phyloP scores from a whole-genome alignment of 148 eudicot genomes.

The Pouteria glomerata region DNA sequence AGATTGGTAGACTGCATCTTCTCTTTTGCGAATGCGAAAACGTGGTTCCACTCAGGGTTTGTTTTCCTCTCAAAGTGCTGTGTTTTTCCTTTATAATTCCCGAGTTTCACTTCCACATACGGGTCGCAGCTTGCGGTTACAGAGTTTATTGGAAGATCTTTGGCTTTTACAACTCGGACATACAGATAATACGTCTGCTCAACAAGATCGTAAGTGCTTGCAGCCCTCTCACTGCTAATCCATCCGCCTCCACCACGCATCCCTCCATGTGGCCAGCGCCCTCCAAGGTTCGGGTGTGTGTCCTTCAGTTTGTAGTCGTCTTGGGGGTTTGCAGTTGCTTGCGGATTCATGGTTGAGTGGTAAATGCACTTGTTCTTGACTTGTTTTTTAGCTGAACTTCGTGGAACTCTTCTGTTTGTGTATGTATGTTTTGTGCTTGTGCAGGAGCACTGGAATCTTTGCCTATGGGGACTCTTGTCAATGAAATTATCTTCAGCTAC shows the following conservation, averaged over 20 bases:
- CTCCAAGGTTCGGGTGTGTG: slow-evolving; percentile 72
- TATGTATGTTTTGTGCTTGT: neutral
- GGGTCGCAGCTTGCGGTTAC: slow-evolving; percentile 58
- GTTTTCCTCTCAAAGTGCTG: slow-evolving; percentile 53
- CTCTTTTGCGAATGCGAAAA: slow-evolving; percentile 62
- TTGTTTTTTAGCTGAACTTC: neutral
- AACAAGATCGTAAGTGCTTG: slow-evolving; percentile 66
- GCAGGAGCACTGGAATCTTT: neutral
- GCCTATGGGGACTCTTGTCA: neutral
- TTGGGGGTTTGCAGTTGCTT: slow-evolving; percentile 22
- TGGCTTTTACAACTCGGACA: slow-evolving; percentile 62
- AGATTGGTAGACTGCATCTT: slow-evolving; percentile 50
- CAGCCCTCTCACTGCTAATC: slow-evolving; percentile 47
- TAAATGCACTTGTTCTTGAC: neutral
- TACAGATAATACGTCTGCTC: slow-evolving; percentile 71
- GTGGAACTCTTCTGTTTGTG: neutral
- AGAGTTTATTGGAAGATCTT: slow-evolving; percentile 50
- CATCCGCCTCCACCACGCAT: slow-evolving; percentile 62
- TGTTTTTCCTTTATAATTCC: slow-evolving; percentile 60
- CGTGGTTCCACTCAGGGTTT: slow-evolving; percentile 63
- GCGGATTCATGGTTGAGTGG: slow-evolving; percentile 23
- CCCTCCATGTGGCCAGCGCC: slow-evolving; percentile 82
- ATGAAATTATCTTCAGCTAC: neutral
- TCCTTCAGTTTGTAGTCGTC: slow-evolving; percentile 65
- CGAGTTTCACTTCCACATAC: slow-evolving; percentile 56